Conservation (phyloP, 306 rosid genomes). For the Pueraria montana region DNA sequence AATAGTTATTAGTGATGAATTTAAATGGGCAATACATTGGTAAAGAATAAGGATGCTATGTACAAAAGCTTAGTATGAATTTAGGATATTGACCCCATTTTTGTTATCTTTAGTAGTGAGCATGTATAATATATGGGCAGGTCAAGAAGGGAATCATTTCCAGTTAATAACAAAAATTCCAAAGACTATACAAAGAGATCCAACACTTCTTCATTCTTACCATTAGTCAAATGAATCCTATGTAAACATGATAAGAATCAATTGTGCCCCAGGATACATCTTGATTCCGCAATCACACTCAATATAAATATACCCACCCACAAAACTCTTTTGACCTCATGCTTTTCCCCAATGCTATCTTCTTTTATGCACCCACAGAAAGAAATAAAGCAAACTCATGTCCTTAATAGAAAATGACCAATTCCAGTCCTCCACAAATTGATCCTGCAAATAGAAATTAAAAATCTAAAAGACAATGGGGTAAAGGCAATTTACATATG, state of each 20-base stretch:
- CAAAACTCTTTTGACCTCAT: background rate
- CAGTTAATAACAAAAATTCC: background rate
- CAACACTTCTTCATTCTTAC: background rate
- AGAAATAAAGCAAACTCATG: no score
- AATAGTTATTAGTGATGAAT: background rate
- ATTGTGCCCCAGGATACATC: no score
- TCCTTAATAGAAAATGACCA: no score
- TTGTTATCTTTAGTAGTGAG: background rate
- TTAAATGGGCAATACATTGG: background rate
- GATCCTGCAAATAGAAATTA: no score
- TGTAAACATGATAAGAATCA: background rate
- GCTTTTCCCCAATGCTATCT: background rate
- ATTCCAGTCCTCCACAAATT: no score
- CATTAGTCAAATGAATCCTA: background rate
- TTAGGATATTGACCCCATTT: background rate
- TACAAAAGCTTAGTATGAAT: background rate
- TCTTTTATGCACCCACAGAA: no score
- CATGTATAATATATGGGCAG: background rate
- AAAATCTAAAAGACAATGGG: no score
- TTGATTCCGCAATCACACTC: background rate
- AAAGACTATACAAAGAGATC: no score
- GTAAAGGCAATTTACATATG: no score
- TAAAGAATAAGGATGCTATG: background rate
- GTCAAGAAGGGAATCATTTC: background rate
- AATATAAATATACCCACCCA: background rate